These are phyloP conservation scores for Colletotrichum sp. DNA, from an alignment of 2,329 filamentous ascomycete species.

Conservation along the genomic window DNA sequence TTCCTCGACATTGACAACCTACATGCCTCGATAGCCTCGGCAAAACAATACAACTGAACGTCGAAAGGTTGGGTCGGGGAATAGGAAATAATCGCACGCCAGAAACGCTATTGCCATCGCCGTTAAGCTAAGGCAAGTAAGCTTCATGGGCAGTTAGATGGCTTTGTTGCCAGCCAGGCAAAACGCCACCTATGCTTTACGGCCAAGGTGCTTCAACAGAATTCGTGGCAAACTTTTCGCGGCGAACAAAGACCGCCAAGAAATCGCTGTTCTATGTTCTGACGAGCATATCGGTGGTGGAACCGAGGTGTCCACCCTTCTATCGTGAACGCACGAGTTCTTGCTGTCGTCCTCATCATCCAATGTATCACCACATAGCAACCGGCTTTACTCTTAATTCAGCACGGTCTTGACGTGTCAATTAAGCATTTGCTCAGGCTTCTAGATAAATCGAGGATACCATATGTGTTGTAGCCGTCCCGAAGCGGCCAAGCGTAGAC, in stretches of 20 bases:
- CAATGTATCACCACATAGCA: not conserved
- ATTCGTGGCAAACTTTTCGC: not conserved
- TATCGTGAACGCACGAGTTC: not conserved
- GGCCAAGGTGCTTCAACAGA: not conserved
- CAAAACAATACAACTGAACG: not conserved
- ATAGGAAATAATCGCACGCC: not conserved
- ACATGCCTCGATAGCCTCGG: not conserved
- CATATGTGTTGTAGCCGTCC: too few species aligned
- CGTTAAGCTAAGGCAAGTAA: not conserved
- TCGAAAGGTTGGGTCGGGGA: not conserved
- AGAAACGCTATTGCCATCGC: not conserved
- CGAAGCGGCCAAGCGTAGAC: not conserved
- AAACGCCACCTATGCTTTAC: not conserved
- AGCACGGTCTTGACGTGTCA: not conserved
- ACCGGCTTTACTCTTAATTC: not conserved
- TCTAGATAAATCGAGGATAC: not conserved
- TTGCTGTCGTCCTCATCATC: not conserved
- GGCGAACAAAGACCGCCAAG: not conserved
- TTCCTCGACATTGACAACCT: not conserved
- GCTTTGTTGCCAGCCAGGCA: not conserved
- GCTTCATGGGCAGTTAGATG: not conserved
- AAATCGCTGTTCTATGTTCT: not conserved
- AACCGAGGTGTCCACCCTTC: not conserved
- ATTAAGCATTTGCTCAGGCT: not conserved
- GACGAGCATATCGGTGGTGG: not conserved